Evolutionary conservation across 2,329 filamentous ascomycete genomes (phyloP).

Genomic region (Sporothrix globosa): DNA sequence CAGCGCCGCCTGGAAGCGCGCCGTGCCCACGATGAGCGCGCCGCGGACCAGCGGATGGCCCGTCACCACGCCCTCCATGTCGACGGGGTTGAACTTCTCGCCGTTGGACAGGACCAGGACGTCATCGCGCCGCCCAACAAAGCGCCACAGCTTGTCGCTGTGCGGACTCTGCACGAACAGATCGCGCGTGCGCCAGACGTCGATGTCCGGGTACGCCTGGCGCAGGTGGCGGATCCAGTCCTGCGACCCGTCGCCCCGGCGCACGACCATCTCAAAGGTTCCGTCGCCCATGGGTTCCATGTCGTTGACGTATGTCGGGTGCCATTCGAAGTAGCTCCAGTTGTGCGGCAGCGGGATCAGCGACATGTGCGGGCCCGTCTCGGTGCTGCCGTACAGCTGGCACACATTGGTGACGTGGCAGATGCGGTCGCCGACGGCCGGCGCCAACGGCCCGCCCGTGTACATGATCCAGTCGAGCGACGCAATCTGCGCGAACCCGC

Average conservation of each 20-base stretch:
- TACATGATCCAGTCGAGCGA: slow-evolving; percentile 37
- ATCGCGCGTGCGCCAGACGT: slow-evolving; percentile 37
- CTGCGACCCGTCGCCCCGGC: slow-evolving; percentile 30
- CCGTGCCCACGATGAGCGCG: slow-evolving; percentile 51
- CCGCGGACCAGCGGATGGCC: slow-evolving; percentile 48
- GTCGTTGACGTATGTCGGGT: slow-evolving; percentile 35
- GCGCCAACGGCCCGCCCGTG: slow-evolving; percentile 37
- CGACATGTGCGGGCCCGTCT: slow-evolving; percentile 35
- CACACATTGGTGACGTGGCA: slow-evolving; percentile 37
- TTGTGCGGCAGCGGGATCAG: slow-evolving; percentile 36
- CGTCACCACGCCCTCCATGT: slow-evolving; percentile 48
- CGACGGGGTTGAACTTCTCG: slow-evolving; percentile 55
- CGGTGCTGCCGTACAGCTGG: slow-evolving; percentile 38
- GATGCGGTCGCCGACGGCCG: slow-evolving; percentile 34
- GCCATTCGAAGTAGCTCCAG: slow-evolving; percentile 38
- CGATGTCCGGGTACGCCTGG: slow-evolving; percentile 33
- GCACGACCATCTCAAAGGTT: slow-evolving; percentile 37
- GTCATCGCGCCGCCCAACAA: slow-evolving; percentile 46
- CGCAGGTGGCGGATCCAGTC: slow-evolving; percentile 31
- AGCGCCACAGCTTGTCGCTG: slow-evolving; percentile 49
- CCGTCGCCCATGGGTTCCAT: slow-evolving; percentile 36
- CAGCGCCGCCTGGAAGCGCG: slow-evolving; percentile 52
- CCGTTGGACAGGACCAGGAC: slow-evolving; percentile 56
- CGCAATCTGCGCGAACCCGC: slow-evolving; percentile 35
- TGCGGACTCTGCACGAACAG: slow-evolving; percentile 58